phyloP scores from a whole-genome alignment of 768 basidiomycete species.

The Tulasnella sp. region DNA sequence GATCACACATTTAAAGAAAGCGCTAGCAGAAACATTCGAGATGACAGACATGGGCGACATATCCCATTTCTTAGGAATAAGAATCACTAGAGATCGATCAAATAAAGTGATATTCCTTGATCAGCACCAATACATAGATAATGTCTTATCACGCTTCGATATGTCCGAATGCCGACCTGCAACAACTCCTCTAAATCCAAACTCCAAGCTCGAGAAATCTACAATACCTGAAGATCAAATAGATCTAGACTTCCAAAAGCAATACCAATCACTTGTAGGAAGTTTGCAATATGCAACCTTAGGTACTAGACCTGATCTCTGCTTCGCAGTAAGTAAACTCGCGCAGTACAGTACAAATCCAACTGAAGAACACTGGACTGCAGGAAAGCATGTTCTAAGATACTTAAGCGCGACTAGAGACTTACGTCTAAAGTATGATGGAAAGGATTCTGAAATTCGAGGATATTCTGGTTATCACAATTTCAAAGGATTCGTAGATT shows the following conservation, averaged over 20 bases:
- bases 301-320: slow-evolving; percentile 20
- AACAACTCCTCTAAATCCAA: neutral
- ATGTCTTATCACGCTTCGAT: neutral
- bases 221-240: neutral
- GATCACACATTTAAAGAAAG: neutral
- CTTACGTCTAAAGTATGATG: neutral
- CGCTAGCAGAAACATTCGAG: neutral
- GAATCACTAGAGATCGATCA: neutral
- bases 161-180: neutral
- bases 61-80: neutral
- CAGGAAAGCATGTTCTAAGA: slow-evolving; percentile 15
- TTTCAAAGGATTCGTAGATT: neutral
- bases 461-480: neutral
- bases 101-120: neutral
- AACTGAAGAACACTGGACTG: slow-evolving; percentile 12
- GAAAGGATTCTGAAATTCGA: neutral
- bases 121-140: neutral
- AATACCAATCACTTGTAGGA: slow-evolving; percentile 10
- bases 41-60: neutral
- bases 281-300: slow-evolving; percentile 16
- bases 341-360: slow-evolving; percentile 18
- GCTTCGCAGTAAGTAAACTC: slow-evolving; percentile 23
- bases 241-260: too few relatives aligned
- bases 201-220: neutral
- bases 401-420: slow-evolving; percentile 16